Percentiles rank a stretch among this genome's conserved stretches.
Conservation (phyloP, 2,329 filamentous ascomycete genomes). For the Aspergillus alliaceus region DNA sequence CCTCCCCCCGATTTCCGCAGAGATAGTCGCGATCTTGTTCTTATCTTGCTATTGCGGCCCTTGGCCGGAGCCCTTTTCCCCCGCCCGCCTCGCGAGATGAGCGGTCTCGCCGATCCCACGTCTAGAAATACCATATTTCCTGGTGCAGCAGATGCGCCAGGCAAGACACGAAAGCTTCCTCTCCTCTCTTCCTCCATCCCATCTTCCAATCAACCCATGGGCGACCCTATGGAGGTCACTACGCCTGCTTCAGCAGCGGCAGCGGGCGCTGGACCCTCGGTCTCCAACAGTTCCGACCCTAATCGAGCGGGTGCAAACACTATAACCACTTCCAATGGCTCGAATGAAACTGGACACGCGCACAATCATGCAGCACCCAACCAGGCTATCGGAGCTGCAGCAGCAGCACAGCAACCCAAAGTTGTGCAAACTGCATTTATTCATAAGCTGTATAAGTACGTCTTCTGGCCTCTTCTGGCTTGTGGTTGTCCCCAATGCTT, state of each 20-base stretch:
- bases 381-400: slow-evolving; percentile 46
- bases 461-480: slow-evolving; percentile 12
- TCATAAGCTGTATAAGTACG: slow-evolving; percentile 97
- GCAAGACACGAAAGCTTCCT: slow-evolving; percentile 53
- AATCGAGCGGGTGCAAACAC: slow-evolving; percentile 43
- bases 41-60: slow-evolving; percentile 12
- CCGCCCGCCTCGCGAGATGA: slow-evolving; percentile 35
- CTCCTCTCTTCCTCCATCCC: slow-evolving; percentile 51
- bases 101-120: slow-evolving; percentile 41
- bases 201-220: slow-evolving; percentile 42
- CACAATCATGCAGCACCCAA: slow-evolving; percentile 28
- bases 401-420: slow-evolving; percentile 82
- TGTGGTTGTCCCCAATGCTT: background rate
- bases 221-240: slow-evolving; percentile 58
- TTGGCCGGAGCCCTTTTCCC: slow-evolving; percentile 15
- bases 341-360: slow-evolving; percentile 27
- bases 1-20: background rate
- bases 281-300: slow-evolving; percentile 49
- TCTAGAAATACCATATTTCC: slow-evolving; percentile 47
- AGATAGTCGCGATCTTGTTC: slow-evolving; percentile 7
- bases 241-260: slow-evolving; percentile 46
- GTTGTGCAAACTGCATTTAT: slow-evolving; percentile 98
- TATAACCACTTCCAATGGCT: slow-evolving; percentile 32
- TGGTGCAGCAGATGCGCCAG: slow-evolving; percentile 39
- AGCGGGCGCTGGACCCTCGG: slow-evolving; percentile 47